Conservation (phyloP, 2,329 filamentous ascomycete species). For the Aspergillus sp. region DNA sequence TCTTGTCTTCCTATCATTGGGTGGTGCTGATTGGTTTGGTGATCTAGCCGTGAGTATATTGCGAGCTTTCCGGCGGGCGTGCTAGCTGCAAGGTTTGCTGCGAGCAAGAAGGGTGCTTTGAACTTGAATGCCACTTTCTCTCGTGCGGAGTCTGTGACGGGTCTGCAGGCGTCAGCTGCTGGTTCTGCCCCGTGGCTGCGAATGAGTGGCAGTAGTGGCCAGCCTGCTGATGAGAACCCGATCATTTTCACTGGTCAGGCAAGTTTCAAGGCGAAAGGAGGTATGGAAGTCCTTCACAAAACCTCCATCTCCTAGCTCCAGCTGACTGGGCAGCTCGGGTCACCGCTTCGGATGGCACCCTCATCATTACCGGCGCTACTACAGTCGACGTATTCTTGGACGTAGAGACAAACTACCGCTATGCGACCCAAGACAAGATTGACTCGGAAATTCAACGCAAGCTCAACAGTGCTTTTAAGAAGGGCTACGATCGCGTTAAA, state of each 20-base stretch:
- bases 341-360: neutral
- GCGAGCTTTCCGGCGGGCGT: constrained; percentile 20
- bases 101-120: constrained; percentile 5
- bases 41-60: constrained; percentile 20
- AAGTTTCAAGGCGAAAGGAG: neutral
- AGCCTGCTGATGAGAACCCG: constrained; percentile 9
- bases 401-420: constrained; percentile 10
- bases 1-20: no score
- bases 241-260: constrained; percentile 11
- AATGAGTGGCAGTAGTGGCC: constrained; percentile 10
- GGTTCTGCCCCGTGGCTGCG: neutral
- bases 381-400: constrained; percentile 12
- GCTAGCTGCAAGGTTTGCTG: constrained; percentile 8
- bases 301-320: neutral
- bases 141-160: neutral
- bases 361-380: neutral
- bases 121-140: constrained; percentile 9
- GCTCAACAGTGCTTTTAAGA: neutral
- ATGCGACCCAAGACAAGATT: neutral
- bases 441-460: constrained; percentile 8
- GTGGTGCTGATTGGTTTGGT: neutral
- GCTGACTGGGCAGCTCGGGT: neutral
- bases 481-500: constrained; percentile 1
- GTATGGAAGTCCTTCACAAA: neutral
- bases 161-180: neutral